These are phyloP conservation scores for Boletus reticulatus DNA, from an alignment of 768 basidiomycete species.

Conservation along the genomic window DNA sequence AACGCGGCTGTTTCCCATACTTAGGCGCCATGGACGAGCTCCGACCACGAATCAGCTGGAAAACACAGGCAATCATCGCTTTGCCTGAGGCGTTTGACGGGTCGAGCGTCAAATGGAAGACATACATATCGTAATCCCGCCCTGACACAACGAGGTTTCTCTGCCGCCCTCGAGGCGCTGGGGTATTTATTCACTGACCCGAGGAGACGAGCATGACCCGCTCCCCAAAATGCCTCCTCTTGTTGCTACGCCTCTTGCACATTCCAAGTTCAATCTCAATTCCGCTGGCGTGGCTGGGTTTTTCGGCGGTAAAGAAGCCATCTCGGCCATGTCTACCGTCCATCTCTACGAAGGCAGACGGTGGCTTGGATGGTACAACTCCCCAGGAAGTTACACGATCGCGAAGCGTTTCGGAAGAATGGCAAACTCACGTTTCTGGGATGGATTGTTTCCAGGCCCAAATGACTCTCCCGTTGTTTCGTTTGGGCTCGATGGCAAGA, in stretches of 20 bases:
- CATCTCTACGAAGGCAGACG: conserved; percentile 29
- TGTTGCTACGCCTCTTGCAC: neutral
- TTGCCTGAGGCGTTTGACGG: neutral
- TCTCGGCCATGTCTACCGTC: conserved; percentile 34
- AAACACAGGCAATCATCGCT: neutral
- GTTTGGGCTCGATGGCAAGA: conserved; percentile 29
- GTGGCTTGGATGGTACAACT: conserved; percentile 37
- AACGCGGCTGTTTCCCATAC: neutral
- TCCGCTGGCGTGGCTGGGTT: conserved; percentile 34
- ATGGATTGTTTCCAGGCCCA: conserved; percentile 31
- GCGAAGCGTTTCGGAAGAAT: conserved; percentile 33
- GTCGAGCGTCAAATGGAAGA: neutral
- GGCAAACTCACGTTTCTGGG: conserved; percentile 33
- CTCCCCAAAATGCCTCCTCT: conserved; percentile 9
- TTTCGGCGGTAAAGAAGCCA: conserved; percentile 36
- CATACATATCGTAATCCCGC: neutral
- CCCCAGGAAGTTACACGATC: conserved; percentile 33
- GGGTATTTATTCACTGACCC: neutral
- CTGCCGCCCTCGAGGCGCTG: neutral
- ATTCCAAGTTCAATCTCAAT: conserved; percentile 22
- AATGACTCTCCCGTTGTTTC: conserved; percentile 24
- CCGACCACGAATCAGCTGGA: neutral
- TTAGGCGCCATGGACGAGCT: neutral
- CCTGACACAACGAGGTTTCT: neutral
- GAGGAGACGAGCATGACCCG: neutral